Evolutionary conservation across 768 basidiomycete genomes (phyloP).

Genomic region (Calocybe cyanea): DNA sequence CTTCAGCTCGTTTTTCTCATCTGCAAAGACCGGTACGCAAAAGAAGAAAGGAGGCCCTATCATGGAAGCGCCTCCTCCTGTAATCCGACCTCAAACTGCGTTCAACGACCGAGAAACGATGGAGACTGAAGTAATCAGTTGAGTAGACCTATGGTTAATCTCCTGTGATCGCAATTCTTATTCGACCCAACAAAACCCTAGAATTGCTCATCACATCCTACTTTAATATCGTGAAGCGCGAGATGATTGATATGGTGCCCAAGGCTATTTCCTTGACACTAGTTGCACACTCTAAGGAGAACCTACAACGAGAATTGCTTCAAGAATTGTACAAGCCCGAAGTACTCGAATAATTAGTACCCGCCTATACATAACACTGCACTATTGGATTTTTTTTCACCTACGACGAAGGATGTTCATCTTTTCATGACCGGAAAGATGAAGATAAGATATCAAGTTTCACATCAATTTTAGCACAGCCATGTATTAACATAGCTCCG

Average conservation of each 20-base stretch:
- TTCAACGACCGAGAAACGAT: slow-evolving; percentile 93
- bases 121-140: slow-evolving; percentile 99
- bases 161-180: neutral
- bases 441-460: too few relatives aligned
- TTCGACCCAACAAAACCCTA: slow-evolving; percentile 23
- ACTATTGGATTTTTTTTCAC: slow-evolving; percentile 16
- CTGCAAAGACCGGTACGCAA: slow-evolving; percentile 47
- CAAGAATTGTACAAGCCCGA: slow-evolving; percentile 98
- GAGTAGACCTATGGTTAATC: slow-evolving; percentile 28
- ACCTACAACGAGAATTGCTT: slow-evolving; percentile 88
- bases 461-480: too few relatives aligned
- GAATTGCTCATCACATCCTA: slow-evolving; percentile 96
- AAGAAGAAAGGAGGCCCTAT: slow-evolving; percentile 46
- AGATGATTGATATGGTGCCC: slow-evolving; percentile 99
- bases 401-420: too few relatives aligned
- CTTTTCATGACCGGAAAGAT: too few relatives aligned
- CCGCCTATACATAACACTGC: slow-evolving; percentile 20
- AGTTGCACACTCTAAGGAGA: slow-evolving; percentile 91
- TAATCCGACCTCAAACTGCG: slow-evolving; percentile 87
- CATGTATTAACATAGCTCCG: too few relatives aligned
- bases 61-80: slow-evolving; percentile 72
- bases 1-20: slow-evolving; percentile 94
- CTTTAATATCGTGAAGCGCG: slow-evolving; percentile 97
- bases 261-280: slow-evolving; percentile 92
- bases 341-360: slow-evolving; percentile 65